Conservation (phyloP, 371 early-diverging fungal genomes). For the Mortierella polycephala region DNA sequence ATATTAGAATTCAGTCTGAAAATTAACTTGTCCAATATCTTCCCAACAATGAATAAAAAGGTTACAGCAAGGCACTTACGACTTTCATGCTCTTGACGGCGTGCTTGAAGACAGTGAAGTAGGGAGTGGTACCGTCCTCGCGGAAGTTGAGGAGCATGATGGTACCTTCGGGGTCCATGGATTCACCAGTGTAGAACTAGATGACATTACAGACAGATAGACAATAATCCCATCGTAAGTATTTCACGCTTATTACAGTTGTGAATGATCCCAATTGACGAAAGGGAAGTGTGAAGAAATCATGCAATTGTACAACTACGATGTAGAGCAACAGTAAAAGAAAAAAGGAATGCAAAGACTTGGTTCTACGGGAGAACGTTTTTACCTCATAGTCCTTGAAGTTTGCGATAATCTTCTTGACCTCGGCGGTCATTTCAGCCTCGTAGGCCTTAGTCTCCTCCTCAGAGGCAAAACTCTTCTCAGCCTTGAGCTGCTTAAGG, state of each 20-base stretch:
- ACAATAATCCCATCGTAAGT: too few relatives aligned
- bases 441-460: conserved; percentile 80
- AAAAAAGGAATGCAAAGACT: neutral
- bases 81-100: conserved; percentile 86
- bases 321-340: neutral
- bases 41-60: too few relatives aligned
- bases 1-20: too few relatives aligned
- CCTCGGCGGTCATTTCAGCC: conserved; percentile 66
- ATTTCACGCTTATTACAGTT: too few relatives aligned
- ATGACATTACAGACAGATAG: neutral
- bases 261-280: too few relatives aligned
- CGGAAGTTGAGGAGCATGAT: conserved; percentile 94
- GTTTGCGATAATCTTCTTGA: conserved; percentile 84
- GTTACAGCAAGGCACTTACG: too few relatives aligned
- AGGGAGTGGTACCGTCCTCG: conserved; percentile 93
- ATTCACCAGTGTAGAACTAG: conserved; percentile 89
- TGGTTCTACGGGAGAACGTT: neutral
- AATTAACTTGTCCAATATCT: too few relatives aligned
- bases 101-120: conserved; percentile 93
- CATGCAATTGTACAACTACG: neutral
- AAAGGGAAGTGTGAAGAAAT: too few relatives aligned
- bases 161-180: conserved; percentile 91
- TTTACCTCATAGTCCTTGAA: conserved; percentile 68
- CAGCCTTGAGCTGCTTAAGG: conserved; percentile 74
- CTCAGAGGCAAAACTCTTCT: conserved; percentile 67